A percentile compares a stretch with the other conserved stretches of the same genome.
Evolutionary conservation across 2,329 filamentous ascomycete genomes (phyloP).

Genomic region (Nigrograna mackinnonii): DNA sequence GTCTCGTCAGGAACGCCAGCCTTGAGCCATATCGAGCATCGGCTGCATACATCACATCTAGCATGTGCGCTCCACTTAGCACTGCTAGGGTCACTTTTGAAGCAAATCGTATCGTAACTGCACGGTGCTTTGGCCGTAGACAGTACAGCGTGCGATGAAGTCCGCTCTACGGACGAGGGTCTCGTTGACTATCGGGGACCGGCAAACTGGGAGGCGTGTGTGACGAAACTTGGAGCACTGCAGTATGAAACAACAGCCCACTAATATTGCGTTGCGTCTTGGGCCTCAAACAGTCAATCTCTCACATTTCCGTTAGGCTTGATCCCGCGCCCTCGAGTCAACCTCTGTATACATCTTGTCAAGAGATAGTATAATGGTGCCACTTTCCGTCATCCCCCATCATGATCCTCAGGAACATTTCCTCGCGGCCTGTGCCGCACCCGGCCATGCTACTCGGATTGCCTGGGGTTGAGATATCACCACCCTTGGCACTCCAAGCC

Average conservation of each 20-base stretch:
- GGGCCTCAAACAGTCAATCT: background rate
- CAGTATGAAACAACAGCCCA: conserved; percentile 17
- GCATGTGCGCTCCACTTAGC: conserved; percentile 17
- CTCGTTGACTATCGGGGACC: conserved; percentile 5
- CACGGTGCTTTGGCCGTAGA: too few relatives aligned
- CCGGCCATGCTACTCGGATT: conserved; percentile 3
- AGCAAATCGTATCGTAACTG: too few relatives aligned
- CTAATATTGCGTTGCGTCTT: conserved; percentile 11
- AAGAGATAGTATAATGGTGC: too few relatives aligned
- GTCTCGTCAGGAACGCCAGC: conserved; percentile 12
- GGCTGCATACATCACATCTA: conserved; percentile 21
- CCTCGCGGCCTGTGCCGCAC: conserved; percentile 2
- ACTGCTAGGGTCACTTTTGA: too few relatives aligned
- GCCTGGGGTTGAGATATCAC: conserved; percentile 1
- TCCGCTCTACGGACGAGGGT: background rate
- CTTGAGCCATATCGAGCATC: conserved; percentile 9
- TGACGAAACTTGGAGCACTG: conserved; percentile 16
- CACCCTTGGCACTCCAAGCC: conserved; percentile 1
- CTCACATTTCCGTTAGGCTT: background rate
- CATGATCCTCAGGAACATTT: conserved; percentile 22
- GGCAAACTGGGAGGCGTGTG: conserved; percentile 10
- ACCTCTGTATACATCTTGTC: too few relatives aligned
- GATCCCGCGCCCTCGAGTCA: conserved; percentile 2
- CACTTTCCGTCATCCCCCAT: conserved; percentile 4
- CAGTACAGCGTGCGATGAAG: too few relatives aligned